These are phyloP conservation scores for Rhodotorula sp. DNA, from an alignment of 1,284 basidiomycete genomes.

Conservation along the genomic window DNA sequence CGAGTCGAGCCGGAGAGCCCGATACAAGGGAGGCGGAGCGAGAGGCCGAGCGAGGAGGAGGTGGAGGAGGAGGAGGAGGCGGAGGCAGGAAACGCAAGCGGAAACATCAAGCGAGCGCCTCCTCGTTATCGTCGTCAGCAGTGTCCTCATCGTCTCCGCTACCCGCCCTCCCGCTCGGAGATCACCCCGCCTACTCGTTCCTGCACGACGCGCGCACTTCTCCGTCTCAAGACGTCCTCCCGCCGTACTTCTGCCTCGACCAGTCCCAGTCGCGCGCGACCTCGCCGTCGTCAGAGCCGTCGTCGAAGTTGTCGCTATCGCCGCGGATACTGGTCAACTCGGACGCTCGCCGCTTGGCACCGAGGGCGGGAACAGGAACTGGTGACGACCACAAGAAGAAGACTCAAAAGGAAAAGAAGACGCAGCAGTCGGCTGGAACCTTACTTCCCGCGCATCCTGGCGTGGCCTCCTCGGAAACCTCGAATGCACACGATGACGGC, in stretches of 20 bases:
- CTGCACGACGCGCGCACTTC: not conserved
- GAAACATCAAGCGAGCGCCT: not conserved
- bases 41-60: not conserved
- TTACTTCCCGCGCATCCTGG: not conserved
- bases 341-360: not conserved
- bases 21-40: not conserved
- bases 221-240: not conserved
- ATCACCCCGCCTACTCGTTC: conserved; percentile 22
- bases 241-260: not conserved
- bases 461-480: no score
- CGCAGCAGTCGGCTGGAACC: not conserved
- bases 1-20: no score
- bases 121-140: not conserved
- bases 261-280: not conserved
- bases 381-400: no score
- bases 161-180: not conserved
- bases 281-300: not conserved
- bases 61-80: not conserved
- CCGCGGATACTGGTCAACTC: conserved; percentile 15
- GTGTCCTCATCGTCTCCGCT: not conserved
- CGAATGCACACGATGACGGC: not conserved
- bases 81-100: not conserved
- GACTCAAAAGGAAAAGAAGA: not conserved
- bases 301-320: not conserved
- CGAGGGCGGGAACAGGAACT: no score